Base-by-base conservation (phyloP, 2,329 filamentous ascomycete genomes). In the Aspergillus hiratsukae region DNA sequence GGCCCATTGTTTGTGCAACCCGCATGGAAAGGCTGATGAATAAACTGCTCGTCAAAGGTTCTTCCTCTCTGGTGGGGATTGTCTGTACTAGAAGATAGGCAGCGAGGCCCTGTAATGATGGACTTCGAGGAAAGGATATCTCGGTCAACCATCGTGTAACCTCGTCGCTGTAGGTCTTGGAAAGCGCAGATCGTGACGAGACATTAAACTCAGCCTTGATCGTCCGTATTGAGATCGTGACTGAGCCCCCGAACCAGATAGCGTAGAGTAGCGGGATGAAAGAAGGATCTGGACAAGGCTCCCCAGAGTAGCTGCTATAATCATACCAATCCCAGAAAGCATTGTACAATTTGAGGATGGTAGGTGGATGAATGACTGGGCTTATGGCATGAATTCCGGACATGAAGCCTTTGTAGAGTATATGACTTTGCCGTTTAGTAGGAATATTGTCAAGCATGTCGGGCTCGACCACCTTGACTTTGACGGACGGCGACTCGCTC, bases 241-340 rank as follows among this genome's bases (percentile, higher is more conserved):
- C 73, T 2, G 76, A 76, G 3, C 77, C 77, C n/a, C 76, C 74
- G 58, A 78, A 79, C 76, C 76, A 78, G 31, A 80, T 76, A 7
- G 76, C 76, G 58, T 76, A 76, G 4, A 80, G 63, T 3, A 78
- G 60, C 2, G 77, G 75, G 37, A 78, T 73, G 45, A 78, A 76
- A 1, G 73, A 74, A 1, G 74, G 71, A 48, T 75, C 72, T 0
- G 73, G 72, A 50, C 66, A 76, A 3, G 71, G 54, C 37, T 73
- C 67, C 17, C 71, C 71, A 1, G 71, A 71, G 43, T 73, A 69
- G 43, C 66, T 71, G 25, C 64, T 65, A 40, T 70, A 68, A 49
- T 76, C 71, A 56, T 77, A 77, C 76, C 76, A 78, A 31, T 75
- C 65, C 76, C 77, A 78, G 55, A 80, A 78, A 3, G 68, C 65